phyloP scores from a whole-genome alignment of 805 yeast genomes.

The Metschnikowia borealis region DNA sequence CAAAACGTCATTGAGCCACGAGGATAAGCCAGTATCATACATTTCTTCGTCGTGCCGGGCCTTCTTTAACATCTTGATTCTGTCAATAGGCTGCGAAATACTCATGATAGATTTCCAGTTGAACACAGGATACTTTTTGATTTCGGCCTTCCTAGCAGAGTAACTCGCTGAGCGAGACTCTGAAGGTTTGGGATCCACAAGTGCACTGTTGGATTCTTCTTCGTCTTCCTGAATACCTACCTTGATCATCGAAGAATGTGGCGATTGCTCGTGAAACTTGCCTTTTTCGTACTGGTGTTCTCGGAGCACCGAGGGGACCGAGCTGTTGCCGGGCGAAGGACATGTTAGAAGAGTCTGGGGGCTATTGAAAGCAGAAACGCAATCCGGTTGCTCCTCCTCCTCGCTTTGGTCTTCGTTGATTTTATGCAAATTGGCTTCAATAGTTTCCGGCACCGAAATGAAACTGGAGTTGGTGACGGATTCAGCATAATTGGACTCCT shows the following conservation, averaged over 20 bases:
- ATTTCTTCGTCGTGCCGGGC: constrained; percentile 41
- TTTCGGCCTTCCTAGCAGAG: not conserved
- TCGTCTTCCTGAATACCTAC: constrained; percentile 4
- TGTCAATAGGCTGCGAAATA: constrained; percentile 39
- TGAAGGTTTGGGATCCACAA: not conserved
- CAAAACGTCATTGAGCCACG: constrained; percentile 51
- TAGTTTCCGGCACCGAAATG: constrained; percentile 39
- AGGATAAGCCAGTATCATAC: constrained; percentile 54
- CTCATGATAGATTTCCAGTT: constrained; percentile 42
- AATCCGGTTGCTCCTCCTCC: constrained; percentile 16
- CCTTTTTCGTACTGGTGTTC: constrained; percentile 11
- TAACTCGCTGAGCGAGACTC: not conserved
- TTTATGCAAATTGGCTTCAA: constrained; percentile 36
- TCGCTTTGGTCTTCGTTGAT: constrained; percentile 28
- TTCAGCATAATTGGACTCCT: constrained; percentile 18
- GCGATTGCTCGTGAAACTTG: constrained; percentile 13
- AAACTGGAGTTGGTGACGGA: constrained; percentile 14
- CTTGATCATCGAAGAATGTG: constrained; percentile 5
- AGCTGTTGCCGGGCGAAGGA: constrained; percentile 5
- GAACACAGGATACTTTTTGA: constrained; percentile 27
- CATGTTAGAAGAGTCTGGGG: not conserved
- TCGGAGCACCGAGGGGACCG: constrained; percentile 13
- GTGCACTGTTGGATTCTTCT: not conserved
- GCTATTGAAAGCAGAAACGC: constrained; percentile 8
- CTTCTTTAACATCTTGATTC: constrained; percentile 38